Conservation (phyloP, 2,329 filamentous ascomycete genomes). For the Botryosphaeria agaves region DNA sequence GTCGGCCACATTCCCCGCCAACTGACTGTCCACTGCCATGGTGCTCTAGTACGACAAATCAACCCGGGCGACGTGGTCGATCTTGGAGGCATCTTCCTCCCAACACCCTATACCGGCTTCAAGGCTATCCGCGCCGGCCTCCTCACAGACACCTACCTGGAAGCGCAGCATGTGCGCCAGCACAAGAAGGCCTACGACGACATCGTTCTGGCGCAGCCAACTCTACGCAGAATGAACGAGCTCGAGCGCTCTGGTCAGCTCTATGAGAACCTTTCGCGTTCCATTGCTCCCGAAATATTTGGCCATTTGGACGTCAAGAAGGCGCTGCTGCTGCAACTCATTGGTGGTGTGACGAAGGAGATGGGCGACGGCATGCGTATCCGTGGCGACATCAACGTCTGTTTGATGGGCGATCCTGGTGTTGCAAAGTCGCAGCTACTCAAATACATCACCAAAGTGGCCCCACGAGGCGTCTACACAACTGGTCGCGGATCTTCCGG, state of each 20-base stretch:
- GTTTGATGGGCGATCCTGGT: conserved; percentile 97
- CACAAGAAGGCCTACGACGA: conserved; percentile 98
- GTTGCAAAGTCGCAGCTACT: conserved; percentile 97
- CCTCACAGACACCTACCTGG: conserved; percentile 92
- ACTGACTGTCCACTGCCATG: conserved; percentile 77
- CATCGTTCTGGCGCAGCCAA: conserved; percentile 63
- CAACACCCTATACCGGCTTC: conserved; percentile 97
- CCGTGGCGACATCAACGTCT: conserved; percentile 96
- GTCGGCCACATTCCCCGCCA: conserved; percentile 93
- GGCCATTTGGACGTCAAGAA: conserved; percentile 97
- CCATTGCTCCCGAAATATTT: conserved; percentile 93
- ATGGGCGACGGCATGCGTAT: conserved; percentile 98
- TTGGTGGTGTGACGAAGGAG: conserved; percentile 89
- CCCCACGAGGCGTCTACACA: conserved; percentile 77
- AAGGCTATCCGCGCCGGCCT: conserved; percentile 90
- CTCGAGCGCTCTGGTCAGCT: conserved; percentile 76
- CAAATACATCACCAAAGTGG: conserved; percentile 97
- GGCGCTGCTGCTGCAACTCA: conserved; percentile 81
- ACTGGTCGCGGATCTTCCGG: conserved; percentile 67
- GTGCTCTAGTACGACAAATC: conserved; percentile 67
- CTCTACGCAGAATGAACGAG: conserved; percentile 70
- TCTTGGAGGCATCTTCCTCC: conserved; percentile 86
- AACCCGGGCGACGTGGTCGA: conserved; percentile 93
- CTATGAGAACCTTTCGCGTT: conserved; percentile 89
- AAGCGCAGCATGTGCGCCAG: conserved; percentile 83